Conservation (phyloP, 805 yeast genomes). For the fission yeast (Schizosaccharomyces pombe) region DNA sequence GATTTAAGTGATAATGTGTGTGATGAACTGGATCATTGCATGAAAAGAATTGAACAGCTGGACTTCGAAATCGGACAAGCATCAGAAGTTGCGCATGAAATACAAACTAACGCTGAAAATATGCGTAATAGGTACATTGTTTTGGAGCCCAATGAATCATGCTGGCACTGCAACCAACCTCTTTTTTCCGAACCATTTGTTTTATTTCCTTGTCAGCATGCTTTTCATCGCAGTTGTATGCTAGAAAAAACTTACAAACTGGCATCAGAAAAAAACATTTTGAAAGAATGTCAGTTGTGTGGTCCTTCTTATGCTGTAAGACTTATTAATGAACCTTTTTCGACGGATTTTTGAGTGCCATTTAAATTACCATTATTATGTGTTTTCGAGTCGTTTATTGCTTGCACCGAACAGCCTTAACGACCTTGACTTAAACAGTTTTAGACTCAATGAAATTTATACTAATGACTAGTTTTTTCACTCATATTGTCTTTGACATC, state of each 20-base stretch:
- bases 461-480: not conserved
- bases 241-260: not conserved
- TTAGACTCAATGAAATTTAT: not conserved
- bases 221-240: not conserved
- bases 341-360: not conserved
- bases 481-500: too few relatives aligned
- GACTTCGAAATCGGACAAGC: not conserved
- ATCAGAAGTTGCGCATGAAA: not conserved
- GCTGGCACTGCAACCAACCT: not conserved
- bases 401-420: too few relatives aligned
- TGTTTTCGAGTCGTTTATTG: too few relatives aligned
- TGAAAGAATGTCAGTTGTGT: not conserved
- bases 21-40: not conserved
- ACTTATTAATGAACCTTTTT: not conserved
- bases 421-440: too few relatives aligned
- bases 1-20: conserved; percentile 56
- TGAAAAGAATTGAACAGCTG: not conserved
- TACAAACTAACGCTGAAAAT: not conserved
- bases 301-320: not conserved
- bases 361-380: not conserved
- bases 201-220: not conserved
- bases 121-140: not conserved
- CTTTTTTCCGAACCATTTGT: not conserved
- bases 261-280: not conserved
- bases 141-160: not conserved